Conservation (phyloP, 192 early-diverging fungal species). For the Coemansia sp. region DNA sequence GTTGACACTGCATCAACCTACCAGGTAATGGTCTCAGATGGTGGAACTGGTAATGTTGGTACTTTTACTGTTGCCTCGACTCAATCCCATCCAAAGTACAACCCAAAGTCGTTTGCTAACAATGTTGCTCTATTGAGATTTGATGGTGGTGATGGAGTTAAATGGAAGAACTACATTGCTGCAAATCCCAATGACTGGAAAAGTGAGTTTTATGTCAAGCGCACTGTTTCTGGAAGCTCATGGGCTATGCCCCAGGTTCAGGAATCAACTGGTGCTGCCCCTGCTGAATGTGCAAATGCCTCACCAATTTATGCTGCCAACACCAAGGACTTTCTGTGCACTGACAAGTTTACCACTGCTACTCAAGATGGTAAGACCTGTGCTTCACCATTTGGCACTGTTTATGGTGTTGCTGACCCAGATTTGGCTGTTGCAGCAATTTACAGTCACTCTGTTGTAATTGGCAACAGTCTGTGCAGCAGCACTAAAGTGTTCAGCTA, state of each 20-base stretch:
- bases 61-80: constrained; percentile 15
- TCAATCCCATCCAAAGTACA: constrained; percentile 25
- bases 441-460: constrained; percentile 46
- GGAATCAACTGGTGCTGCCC: constrained; percentile 1
- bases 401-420: constrained; percentile 30
- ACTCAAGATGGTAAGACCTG: constrained; percentile 7
- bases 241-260: constrained; percentile 14
- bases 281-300: constrained; percentile 14
- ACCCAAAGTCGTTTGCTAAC: constrained; percentile 38
- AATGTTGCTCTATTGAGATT: constrained; percentile 36
- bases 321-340: constrained; percentile 32
- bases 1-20: constrained; percentile 13
- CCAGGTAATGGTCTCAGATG: constrained; percentile 29
- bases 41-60: constrained; percentile 19
- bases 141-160: background rate
- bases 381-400: constrained; percentile 22
- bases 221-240: constrained; percentile 4
- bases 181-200: constrained; percentile 38
- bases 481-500: constrained; percentile 29
- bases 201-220: constrained; percentile 22
- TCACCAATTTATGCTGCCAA: constrained; percentile 33
- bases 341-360: constrained; percentile 11
- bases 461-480: constrained; percentile 29
- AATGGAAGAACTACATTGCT: constrained; percentile 45
- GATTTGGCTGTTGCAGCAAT: constrained; percentile 37